A percentile compares a stretch with the other conserved stretches of the same genome.
These are phyloP conservation scores for Rhodofomes roseus DNA, from an alignment of 1,284 basidiomycete genomes.

Conservation along the genomic window DNA sequence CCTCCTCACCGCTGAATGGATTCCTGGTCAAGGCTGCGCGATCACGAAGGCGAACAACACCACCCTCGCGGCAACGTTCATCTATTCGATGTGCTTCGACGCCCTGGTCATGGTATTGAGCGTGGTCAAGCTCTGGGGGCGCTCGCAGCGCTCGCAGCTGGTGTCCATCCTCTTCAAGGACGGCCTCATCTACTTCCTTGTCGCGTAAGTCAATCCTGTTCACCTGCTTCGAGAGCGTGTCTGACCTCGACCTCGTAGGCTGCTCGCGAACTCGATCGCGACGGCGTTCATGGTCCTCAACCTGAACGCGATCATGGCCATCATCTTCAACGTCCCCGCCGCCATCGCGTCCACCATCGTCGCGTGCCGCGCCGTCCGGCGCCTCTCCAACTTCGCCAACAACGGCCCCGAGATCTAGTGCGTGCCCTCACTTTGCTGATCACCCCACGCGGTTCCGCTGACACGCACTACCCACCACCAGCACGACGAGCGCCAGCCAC, in stretches of 20 bases:
- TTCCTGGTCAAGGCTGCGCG: constrained; percentile 39
- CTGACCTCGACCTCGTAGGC: constrained; percentile 10
- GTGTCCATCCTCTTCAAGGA: constrained; percentile 29
- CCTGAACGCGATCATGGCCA: constrained; percentile 31
- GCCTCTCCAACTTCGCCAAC: constrained; percentile 56
- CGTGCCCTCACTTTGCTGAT: constrained; percentile 28
- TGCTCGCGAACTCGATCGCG: constrained; percentile 28
- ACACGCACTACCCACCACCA: constrained; percentile 2
- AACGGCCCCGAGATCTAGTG: constrained; percentile 54
- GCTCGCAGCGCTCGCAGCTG: constrained; percentile 27
- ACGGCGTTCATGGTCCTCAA: constrained; percentile 31
- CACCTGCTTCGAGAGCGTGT: background rate
- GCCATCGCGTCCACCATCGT: constrained; percentile 27
- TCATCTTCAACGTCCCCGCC: constrained; percentile 32
- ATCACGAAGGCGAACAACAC: constrained; percentile 55
- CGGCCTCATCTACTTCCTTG: constrained; percentile 30
- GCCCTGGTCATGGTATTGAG: constrained; percentile 58
- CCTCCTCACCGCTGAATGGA: constrained; percentile 52
- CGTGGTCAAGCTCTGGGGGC: constrained; percentile 36
- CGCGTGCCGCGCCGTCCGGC: constrained; percentile 65
- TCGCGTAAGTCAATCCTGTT: constrained; percentile 19
- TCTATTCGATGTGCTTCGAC: constrained; percentile 63
- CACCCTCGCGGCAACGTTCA: constrained; percentile 45
- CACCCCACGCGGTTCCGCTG: too few relatives aligned
- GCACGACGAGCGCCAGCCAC: constrained; percentile 6